Base-by-base conservation (phyloP, 495 filamentous ascomycete genomes). In the Saxophila tyrrhenica region DNA sequence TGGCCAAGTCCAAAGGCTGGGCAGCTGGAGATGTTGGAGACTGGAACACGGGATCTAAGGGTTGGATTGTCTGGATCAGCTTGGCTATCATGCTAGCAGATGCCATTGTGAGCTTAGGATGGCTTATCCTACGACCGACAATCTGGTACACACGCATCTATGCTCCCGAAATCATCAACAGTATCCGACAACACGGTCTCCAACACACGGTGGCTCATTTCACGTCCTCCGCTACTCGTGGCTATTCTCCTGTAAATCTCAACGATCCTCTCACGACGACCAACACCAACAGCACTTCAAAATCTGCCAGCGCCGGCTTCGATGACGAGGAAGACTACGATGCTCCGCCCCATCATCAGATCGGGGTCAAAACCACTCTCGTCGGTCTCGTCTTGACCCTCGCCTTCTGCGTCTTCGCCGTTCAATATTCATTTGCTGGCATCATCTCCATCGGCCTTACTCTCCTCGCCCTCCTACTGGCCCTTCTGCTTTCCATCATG, bases 51-150 rank as follows among this genome's bases (percentile, higher is more conserved):
- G 92, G 92, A 7, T 92, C 85, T 64, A 95, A 96, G 72, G 92
- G 91, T 20, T 99, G 92, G 92, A 95, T 99, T 54, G 86, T 97
- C 0, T 99, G 92, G 92, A 72, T 91, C 1, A 91, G 86, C 53
- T 69, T 99, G 25, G 88, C 92, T 0, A 94, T 99, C 57, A 99
- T 99, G 92, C 78, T 99, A 57, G 84, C 87, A 8, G 92, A 99
- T 69, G 86, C 90, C 1, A 71, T 97, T 2, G 77, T 96, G 50
- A 95, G 86, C 60, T 76, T 99, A 19, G 81, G 86, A 3, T 89
- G 87, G 73, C 74, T 99, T 22, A 74, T 88, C 5, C 52, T 84
- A 10, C 80, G 78, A 24, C 82, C 85, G 7, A 50, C 84, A 1
- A 61, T 85, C 13, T 57, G 57, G 1, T 66, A 69, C 52, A 68